These are phyloP conservation scores for Isatis tinctoria DNA, from an alignment of 345 rosid species.

Conservation along the genomic window DNA sequence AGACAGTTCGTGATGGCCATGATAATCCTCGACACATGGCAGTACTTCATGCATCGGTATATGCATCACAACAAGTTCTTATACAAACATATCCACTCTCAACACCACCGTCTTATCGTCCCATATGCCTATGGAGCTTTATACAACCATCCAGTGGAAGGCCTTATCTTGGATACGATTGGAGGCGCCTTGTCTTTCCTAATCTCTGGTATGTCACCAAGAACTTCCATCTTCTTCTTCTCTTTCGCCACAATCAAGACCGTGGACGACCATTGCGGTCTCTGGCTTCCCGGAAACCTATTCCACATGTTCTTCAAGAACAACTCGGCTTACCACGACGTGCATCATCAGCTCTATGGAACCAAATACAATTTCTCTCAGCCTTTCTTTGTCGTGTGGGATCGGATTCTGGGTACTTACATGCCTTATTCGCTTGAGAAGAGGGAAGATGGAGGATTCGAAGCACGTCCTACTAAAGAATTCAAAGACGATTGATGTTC, in stretches of 20 bases:
- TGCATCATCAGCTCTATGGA: conserved; percentile 84
- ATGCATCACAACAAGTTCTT: conserved; percentile 84
- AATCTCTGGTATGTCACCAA: conserved; percentile 78
- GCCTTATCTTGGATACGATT: conserved; percentile 69
- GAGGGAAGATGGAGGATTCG: conserved; percentile 68
- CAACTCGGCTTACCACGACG: conserved; percentile 82
- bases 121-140: conserved; percentile 86
- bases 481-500: conserved; percentile 40
- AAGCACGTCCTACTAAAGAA: conserved; percentile 59
- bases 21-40: conserved; percentile 82
- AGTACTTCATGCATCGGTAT: conserved; percentile 79
- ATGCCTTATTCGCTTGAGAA: conserved; percentile 81
- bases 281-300: conserved; percentile 79
- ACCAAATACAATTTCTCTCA: conserved; percentile 79
- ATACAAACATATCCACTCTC: conserved; percentile 76
- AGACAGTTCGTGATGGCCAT: conserved; percentile 70
- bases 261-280: conserved; percentile 80
- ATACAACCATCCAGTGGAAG: conserved; percentile 78
- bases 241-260: conserved; percentile 87
- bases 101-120: conserved; percentile 79
- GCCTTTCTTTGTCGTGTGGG: conserved; percentile 81
- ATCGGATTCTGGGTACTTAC: conserved; percentile 75
- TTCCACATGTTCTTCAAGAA: conserved; percentile 68
- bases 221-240: conserved; percentile 80
- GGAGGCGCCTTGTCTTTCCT: conserved; percentile 83